Conservation (phyloP, 345 rosid species). For the Boechera divaricarpa region DNA sequence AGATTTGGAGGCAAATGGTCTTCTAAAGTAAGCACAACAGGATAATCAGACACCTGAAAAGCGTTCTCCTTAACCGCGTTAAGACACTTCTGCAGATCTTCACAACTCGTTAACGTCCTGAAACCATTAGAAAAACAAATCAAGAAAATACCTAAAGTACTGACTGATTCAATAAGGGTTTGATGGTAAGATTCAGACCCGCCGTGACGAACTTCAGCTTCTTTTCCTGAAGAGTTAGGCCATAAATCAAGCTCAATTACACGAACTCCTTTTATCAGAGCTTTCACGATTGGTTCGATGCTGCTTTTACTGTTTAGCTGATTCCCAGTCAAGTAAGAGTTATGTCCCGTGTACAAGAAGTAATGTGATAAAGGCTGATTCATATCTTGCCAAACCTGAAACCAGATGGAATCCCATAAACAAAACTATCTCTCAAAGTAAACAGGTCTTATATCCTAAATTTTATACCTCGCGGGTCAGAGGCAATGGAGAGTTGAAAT, state of each 20-base stretch:
- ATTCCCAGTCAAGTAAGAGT: conserved; percentile 87
- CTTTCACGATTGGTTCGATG: conserved; percentile 59
- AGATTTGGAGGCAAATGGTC: conserved; percentile 71
- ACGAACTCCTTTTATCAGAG: conserved; percentile 68
- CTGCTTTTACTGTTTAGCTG: conserved; percentile 72
- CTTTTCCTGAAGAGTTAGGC: conserved; percentile 60
- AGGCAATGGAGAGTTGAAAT: conserved; percentile 56
- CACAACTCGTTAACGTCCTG: conserved; percentile 70
- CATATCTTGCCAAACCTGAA: conserved; percentile 78
- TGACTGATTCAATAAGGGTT: conserved; percentile 4
- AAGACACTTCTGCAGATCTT: conserved; percentile 67
- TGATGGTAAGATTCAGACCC: conserved; percentile 51
- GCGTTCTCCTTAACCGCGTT: conserved; percentile 65
- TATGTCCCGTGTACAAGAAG: conserved; percentile 83
- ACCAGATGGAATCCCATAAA: neutral
- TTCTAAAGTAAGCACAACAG: conserved; percentile 86
- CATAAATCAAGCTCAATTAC: conserved; percentile 91
- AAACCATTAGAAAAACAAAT: conserved; percentile 5
- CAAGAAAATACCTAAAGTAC: neutral
- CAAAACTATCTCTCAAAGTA: neutral
- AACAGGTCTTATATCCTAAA: conserved; percentile 15
- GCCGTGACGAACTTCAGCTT: conserved; percentile 76
- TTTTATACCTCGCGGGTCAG: conserved; percentile 23
- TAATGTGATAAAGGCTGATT: conserved; percentile 74
- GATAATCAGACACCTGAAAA: conserved; percentile 68